Evolutionary conservation across 2,329 filamentous ascomycete genomes (phyloP), one percentile per base, ranked within the genome.

Genomic region (Ciborinia camelliae): DNA sequence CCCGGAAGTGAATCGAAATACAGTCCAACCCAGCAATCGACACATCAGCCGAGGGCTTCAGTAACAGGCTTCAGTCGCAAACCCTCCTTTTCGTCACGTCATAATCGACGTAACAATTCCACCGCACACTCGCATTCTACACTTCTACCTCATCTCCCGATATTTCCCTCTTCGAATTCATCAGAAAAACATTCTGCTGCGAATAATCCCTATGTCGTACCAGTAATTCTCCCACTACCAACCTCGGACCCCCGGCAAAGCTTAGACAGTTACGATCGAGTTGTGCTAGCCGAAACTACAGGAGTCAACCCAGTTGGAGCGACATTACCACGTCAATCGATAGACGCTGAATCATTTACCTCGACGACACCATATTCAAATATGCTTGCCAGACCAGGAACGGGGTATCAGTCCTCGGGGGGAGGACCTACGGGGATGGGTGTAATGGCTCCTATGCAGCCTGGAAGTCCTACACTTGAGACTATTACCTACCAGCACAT

Each of bases 401-500:
- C 72, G 10, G 68, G 71, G 15, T 68, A 72, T 57, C 70, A 71
- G 57, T 65, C 68, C 35, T 67, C 66, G 35, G 68, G 66, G 15
- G 37, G 41, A 41, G 62, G 62, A 2, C 55, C 65, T 47, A 67
- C 67, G 65, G 71, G 68, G 50, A 62, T 63, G 47, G 55, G 67
- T 14, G 48, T 66, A 2, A 62, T 71, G 65, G 62, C 63, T 18
- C 57, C 68, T 8, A 58, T 66, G 45, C 68, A 68, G 48, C 73
- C 73, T 28, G 65, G 66, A 12, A 76, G 73, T 68, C 75, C 74
- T 30, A 73, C 73, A 4, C 65, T 75, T 23, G 74, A 76, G 62
- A 72, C 70, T 15, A 75, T 76, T 50, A 75, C 73, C 65, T 75
- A 86, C 66, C 81, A 84, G 69, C 86, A 88, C 71, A 84, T 99